Conservation (phyloP, 768 basidiomycete species). For the Suillus cothurnatus region DNA sequence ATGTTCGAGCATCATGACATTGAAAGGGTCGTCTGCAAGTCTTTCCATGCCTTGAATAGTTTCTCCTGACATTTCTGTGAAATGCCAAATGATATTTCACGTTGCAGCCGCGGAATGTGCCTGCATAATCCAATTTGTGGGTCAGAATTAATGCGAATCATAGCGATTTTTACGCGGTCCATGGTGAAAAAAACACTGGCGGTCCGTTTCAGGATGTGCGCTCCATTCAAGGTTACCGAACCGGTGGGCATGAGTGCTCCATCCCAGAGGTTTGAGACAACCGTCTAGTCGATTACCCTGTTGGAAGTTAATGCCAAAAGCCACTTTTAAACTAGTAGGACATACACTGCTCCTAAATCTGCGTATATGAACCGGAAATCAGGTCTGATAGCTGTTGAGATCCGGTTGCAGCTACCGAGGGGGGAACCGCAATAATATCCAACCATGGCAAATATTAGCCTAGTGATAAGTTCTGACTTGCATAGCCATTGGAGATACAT, state of each 20-base stretch:
- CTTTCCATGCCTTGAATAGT: neutral
- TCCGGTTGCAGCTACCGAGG: neutral
- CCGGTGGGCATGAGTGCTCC: neutral
- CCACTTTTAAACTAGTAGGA: neutral
- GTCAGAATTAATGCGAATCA: neutral
- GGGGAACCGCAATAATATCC: too few relatives aligned
- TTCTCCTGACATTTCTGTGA: neutral
- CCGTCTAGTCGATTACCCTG: neutral
- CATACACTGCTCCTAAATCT: neutral
- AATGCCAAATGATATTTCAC: neutral
- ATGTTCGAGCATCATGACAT: neutral
- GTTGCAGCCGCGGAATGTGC: neutral
- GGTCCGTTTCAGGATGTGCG: neutral
- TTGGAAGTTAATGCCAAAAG: neutral
- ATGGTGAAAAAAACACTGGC: neutral
- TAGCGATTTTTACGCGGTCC: neutral
- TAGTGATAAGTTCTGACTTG: neutral
- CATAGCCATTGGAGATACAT: neutral
- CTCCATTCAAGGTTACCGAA: neutral
- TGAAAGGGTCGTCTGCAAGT: too few relatives aligned
- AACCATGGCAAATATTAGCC: neutral
- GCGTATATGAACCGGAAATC: neutral
- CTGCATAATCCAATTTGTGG: neutral
- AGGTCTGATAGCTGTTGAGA: neutral
- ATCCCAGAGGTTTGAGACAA: neutral